Evolutionary conservation across 169 alveolate genomes (phyloP).

Genomic region (Theileria parva): DNA sequence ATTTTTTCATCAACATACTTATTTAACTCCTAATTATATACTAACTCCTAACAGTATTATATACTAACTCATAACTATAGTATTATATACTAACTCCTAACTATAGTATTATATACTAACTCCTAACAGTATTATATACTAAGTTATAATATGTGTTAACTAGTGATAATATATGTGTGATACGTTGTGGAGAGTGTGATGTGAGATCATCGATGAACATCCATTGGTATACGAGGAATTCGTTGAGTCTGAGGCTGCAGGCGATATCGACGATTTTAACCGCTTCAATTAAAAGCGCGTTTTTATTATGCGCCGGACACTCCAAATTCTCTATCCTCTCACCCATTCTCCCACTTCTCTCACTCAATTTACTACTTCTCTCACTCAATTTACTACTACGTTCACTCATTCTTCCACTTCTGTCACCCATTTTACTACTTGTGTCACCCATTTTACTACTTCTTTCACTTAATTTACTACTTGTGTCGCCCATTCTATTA

Average conservation of each 20-base stretch:
- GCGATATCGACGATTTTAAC: constrained; percentile 64
- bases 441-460: background rate
- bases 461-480: no score
- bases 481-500: no score
- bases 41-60: no score
- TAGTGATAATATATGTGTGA: no score
- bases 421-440: background rate
- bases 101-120: no score
- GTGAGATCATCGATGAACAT: constrained; percentile 60
- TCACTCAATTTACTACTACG: background rate
- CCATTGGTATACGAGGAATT: constrained; percentile 66
- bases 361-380: background rate
- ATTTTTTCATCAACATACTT: no score
- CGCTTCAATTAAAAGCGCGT: constrained; percentile 46
- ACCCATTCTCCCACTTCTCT: background rate
- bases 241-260: constrained; percentile 54
- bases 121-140: no score
- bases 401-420: background rate
- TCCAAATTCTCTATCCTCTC: constrained; percentile 3
- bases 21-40: no score
- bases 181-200: constrained; percentile 1
- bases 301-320: constrained; percentile 2
- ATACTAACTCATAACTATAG: no score
- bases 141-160: no score
- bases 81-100: no score